Percentiles rank a stretch among this genome's conserved stretches.
Conservation (phyloP, 768 basidiomycete genomes). For the Tubosaeta sp. region DNA sequence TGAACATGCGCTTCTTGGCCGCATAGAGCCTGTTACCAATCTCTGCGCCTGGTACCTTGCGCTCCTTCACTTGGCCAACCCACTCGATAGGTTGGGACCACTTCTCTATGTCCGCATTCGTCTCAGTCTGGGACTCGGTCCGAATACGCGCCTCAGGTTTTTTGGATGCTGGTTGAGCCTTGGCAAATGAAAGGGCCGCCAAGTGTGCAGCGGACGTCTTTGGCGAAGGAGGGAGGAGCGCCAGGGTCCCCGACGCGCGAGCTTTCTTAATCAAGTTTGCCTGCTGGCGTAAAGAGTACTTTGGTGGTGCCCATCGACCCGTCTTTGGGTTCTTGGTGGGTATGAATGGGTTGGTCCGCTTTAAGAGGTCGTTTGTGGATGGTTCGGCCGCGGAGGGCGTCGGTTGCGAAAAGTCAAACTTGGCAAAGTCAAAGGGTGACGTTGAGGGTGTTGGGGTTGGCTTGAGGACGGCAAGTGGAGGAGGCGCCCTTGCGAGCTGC, state of each 20-base stretch:
- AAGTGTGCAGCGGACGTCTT: conserved; percentile 41
- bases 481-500: conserved; percentile 17
- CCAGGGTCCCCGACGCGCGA: conserved; percentile 44
- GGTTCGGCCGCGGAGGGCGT: neutral
- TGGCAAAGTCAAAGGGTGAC: conserved; percentile 15
- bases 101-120: neutral
- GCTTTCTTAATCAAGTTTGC: conserved; percentile 77
- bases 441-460: conserved; percentile 1
- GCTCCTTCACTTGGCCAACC: conserved; percentile 36
- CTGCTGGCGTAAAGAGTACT: conserved; percentile 71
- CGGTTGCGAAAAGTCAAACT: conserved; percentile 19
- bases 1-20: conserved; percentile 83
- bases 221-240: conserved; percentile 65
- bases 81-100: conserved; percentile 37
- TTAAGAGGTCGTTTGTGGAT: conserved; percentile 13
- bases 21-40: conserved; percentile 66
- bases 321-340: conserved; percentile 55
- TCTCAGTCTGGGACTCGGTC: neutral
- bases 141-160: neutral
- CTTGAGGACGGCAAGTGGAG: conserved; percentile 26
- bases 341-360: conserved; percentile 62
- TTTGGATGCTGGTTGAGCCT: conserved; percentile 9
- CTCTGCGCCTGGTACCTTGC: conserved; percentile 45
- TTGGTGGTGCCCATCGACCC: conserved; percentile 64
- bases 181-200: conserved; percentile 17